These are phyloP conservation scores for Cymodocea nodosa DNA, from an alignment of 116 monocot genomes.

Conservation along the genomic window DNA sequence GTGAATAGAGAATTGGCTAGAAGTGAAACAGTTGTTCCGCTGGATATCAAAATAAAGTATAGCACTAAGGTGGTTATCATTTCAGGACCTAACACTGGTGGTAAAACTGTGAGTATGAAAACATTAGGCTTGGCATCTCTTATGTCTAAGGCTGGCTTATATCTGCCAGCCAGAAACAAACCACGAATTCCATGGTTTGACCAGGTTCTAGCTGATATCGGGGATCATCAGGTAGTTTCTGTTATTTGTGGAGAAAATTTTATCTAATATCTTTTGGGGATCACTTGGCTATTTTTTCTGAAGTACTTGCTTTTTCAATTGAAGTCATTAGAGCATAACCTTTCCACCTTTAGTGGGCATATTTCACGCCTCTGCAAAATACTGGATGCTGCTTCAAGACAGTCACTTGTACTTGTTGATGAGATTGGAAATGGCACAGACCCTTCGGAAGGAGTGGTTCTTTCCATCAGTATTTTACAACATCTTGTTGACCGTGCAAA, in stretches of 20 bases:
- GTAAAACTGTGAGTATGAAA: slow-evolving; percentile 85
- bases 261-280: slow-evolving; percentile 16
- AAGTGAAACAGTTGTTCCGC: slow-evolving; percentile 33
- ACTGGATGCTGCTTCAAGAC: slow-evolving; percentile 36
- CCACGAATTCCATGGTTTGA: slow-evolving; percentile 82
- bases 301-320: slow-evolving; percentile 45
- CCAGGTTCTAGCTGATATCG: slow-evolving; percentile 80
- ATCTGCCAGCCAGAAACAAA: slow-evolving; percentile 43
- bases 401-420: slow-evolving; percentile 75
- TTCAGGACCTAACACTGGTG: slow-evolving; percentile 88
- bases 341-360: slow-evolving; percentile 87
- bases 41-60: slow-evolving; percentile 51
- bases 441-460: slow-evolving; percentile 82
- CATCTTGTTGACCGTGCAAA: slow-evolving; percentile 36
- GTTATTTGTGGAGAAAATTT: slow-evolving; percentile 14
- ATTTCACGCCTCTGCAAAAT: slow-evolving; percentile 72
- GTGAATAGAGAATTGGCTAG: slow-evolving; percentile 9
- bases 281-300: slow-evolving; percentile 20
- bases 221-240: slow-evolving; percentile 81
- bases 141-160: slow-evolving; percentile 85
- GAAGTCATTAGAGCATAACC: slow-evolving; percentile 84
- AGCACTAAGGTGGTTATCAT: slow-evolving; percentile 55
- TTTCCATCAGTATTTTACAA: slow-evolving; percentile 75
- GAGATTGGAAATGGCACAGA: slow-evolving; percentile 87
- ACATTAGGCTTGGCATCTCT: slow-evolving; percentile 71